Evolutionary conservation across 768 basidiomycete species (phyloP), one percentile per base, ranked within the genome.

Genomic region (Lactifluus hygrophoroides): DNA sequence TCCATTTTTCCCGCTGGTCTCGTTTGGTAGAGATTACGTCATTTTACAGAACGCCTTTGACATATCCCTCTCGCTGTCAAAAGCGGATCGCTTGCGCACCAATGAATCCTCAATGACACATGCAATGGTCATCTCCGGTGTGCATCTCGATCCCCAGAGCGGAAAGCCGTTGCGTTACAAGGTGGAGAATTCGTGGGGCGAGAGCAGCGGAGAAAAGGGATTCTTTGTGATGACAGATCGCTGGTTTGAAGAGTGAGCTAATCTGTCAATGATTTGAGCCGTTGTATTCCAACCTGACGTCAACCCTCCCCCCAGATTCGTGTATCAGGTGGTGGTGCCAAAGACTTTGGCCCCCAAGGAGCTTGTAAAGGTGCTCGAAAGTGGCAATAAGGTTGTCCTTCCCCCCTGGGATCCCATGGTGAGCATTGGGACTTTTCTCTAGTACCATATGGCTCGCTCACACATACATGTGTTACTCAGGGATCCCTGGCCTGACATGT

Each of bases 181-280:
- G 72, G 90, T 98, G 19, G 95, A 98, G 77, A 98, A 98, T 75
- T 88, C 86, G 3, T 98, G 95, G 95, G 89, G 90, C 16, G 83
- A 84, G 27, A 73, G 74, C 0, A 78, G 77, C 0, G 88, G 93
- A 25, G 77, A 92, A 64, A 85, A 92, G 65, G 94, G 94, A 6
- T 94, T 84, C 72, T 91, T 88, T 73, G 82, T 95, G 66, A 94
- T 95, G 92, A 90, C 84, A 49, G 88, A 90, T 64, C 75, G 74
- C 43, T 98, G 95, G 94, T 97, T 97, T 71, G 85, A 87, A 56
- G 77, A 97, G 87, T 91, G 65, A 66, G 88, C n/a, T n/a, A n/a
- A n/a, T n/a, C n/a, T n/a, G n/a, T n/a, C n/a, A n/a, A n/a, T n/a
- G n/a, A n/a, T n/a, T n/a, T n/a, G n/a, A n/a, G n/a, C n/a, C n/a